Base-by-base conservation (phyloP, 225 moss, liverwort and hornwort species). In the Thuidium tamariscinum region DNA sequence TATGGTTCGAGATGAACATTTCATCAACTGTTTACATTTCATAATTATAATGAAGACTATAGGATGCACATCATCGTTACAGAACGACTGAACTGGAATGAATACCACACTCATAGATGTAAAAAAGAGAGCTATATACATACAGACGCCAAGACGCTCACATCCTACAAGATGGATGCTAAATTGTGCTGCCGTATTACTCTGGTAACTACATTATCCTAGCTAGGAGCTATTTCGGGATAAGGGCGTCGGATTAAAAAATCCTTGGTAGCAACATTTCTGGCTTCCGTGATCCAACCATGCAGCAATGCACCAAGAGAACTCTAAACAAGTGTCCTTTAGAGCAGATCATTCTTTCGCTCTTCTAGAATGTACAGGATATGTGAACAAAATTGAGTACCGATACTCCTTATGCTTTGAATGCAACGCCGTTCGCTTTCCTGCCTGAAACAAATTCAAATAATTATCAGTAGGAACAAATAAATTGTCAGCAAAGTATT, bases 301-400 rank as follows among this genome's bases (percentile, higher is more conserved):
- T 49, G 78, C 42, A 67, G 61, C 68, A 26, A 51, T 42, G 79
- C 67, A 83, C 39, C 21, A 49, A 84, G 46, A 20, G 46, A 46
- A 80, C 57, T 81, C 85, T 71, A 78, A 76, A 63, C 72, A 72
- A 87, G 73, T 59, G 52, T 80, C n/a, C 49, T 55, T 34, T 5
- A 64, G 48, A 36, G 78, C 49, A 83, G 21, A 70, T 78, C 51
- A 25, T 46, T 82, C 73, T 41, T 88, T 55, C 26, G 73, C 71
- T 86, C 68, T 70, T 74, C 81, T n/a, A 48, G 37, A 85, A 91
- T 89, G 85, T 82, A 84, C 84, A 87, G 72, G 59, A 68, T 32
- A 34, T 79, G 79, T 81, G 88, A 72, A 86, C 84, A 91, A 84
- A 77, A 86, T 79, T 82, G 48, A 73, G 63, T 29, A 13, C 37